Evolutionary conservation across 1,284 basidiomycete species (phyloP).

Genomic region (Macrocystidia cucumis): DNA sequence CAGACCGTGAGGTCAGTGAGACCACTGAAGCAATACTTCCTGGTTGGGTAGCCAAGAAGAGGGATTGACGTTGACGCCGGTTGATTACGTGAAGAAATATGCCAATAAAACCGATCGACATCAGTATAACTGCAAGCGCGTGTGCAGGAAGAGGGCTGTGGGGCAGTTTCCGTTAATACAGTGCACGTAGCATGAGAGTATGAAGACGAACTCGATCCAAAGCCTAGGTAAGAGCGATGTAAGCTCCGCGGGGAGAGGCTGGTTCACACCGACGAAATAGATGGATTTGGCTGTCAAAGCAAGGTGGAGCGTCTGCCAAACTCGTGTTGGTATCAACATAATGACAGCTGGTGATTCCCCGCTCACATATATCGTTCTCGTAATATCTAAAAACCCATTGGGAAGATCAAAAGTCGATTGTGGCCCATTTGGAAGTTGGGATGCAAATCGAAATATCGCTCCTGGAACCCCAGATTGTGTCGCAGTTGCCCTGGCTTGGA

Average conservation of each 20-base stretch:
- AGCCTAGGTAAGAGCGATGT: conserved; percentile 37
- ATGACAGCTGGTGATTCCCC: neutral
- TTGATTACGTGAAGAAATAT: conserved; percentile 39
- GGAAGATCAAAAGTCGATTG: conserved; percentile 36
- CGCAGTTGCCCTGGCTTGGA: conserved; percentile 39
- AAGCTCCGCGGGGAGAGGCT: conserved; percentile 26
- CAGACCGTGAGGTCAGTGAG: conserved; percentile 50
- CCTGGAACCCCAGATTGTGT: conserved; percentile 41
- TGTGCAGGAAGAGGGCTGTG: conserved; percentile 42
- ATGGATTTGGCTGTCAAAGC: conserved; percentile 44
- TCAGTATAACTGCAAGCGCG: conserved; percentile 35
- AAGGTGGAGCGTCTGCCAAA: conserved; percentile 45
- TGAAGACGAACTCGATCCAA: conserved; percentile 41
- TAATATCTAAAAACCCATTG: conserved; percentile 44
- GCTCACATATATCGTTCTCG: conserved; percentile 43
- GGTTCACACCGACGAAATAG: conserved; percentile 40
- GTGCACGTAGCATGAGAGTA: neutral
- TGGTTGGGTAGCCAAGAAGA: conserved; percentile 48
- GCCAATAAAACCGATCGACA: conserved; percentile 37
- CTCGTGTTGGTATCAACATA: neutral
- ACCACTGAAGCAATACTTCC: conserved; percentile 52
- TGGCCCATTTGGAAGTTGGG: conserved; percentile 26
- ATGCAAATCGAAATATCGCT: conserved; percentile 45
- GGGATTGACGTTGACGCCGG: conserved; percentile 32
- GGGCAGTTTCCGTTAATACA: neutral